Base-by-base conservation (phyloP, 2,329 filamentous ascomycete species). In the Nemania serpens region DNA sequence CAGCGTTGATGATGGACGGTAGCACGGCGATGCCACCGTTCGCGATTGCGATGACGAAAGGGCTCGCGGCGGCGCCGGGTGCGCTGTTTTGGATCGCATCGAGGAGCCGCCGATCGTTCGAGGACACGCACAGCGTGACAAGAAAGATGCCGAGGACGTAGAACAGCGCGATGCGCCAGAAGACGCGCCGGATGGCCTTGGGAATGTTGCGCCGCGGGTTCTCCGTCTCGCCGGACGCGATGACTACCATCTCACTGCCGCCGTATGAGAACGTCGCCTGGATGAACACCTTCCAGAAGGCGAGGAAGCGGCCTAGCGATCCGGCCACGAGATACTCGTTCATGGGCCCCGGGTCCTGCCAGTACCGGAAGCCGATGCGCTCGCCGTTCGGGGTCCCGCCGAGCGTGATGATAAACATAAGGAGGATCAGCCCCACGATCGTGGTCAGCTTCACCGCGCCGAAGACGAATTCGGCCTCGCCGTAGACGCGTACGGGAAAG, bases 81-180 rank as follows among this genome's bases (percentile, higher is more conserved):
- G 66, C 67, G 2, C 66, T 66, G 3, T 54, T 67, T 48, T 66
- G 61, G 49, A 72, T 72, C 9, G 70, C 74, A 39, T 71, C 67
- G 15, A 75, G 68, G 1, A 78, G 72, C 11, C 71, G 67, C 0
- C 59, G 17, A 33, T 75, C 75, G 29, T 61, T 55, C 1, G 73
- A 76, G 2, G 75, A 73, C 36, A 76, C 75, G 51, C 71, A 72
- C 20, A 75, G 50, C 11, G 71, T 74, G 20, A 76, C 66, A 17
- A 78, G 55, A 71, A 91, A 79, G 9, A 86, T 83, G 6, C 87
- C 88, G 1, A 89, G 78, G 2, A 89, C 81, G 75, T 90, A 90
- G 74, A 91, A 90, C 1, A 83, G 76, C 0, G 84, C 84, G 42
- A 91, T 79, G 59, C 88, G 83, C 74, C 87, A 89, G 74, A 90